These are phyloP conservation scores for Claviceps sp. DNA, from an alignment of 2,329 filamentous ascomycete genomes.

Conservation along the genomic window DNA sequence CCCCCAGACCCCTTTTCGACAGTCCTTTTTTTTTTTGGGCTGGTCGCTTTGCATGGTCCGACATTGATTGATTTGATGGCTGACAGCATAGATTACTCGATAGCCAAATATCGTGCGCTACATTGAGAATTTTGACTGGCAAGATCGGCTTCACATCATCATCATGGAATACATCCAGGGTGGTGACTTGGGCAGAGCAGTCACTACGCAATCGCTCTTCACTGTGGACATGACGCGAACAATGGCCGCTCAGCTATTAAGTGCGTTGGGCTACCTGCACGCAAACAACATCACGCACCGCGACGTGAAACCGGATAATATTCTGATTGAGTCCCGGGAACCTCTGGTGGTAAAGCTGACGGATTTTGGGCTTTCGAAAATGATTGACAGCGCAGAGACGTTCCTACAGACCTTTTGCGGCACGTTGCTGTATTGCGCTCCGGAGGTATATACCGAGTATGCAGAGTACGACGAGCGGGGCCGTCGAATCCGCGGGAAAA, in stretches of 20 bases:
- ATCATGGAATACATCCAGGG: conserved; percentile 86
- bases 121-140: conserved; percentile 75
- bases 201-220: conserved; percentile 48
- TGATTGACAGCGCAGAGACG: conserved; percentile 77
- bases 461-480: conserved; percentile 55
- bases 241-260: conserved; percentile 64
- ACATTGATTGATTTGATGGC: neutral
- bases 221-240: conserved; percentile 54
- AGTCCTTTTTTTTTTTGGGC: no score
- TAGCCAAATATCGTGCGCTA: conserved; percentile 84
- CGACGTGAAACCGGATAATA: conserved; percentile 98
- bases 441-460: conserved; percentile 80
- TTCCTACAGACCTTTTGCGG: conserved; percentile 95
- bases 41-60: neutral
- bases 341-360: conserved; percentile 82
- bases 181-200: conserved; percentile 69
- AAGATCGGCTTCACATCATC: conserved; percentile 77
- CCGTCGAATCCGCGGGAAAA: conserved; percentile 48
- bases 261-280: conserved; percentile 78
- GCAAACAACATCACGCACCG: conserved; percentile 82
- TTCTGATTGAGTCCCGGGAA: conserved; percentile 60
- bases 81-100: neutral
- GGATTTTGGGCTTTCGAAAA: conserved; percentile 93
- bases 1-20: neutral
- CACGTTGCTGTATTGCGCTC: conserved; percentile 88